These are phyloP conservation scores for Exserohilum turcica DNA, from an alignment of 2,329 filamentous ascomycete species.

Conservation along the genomic window DNA sequence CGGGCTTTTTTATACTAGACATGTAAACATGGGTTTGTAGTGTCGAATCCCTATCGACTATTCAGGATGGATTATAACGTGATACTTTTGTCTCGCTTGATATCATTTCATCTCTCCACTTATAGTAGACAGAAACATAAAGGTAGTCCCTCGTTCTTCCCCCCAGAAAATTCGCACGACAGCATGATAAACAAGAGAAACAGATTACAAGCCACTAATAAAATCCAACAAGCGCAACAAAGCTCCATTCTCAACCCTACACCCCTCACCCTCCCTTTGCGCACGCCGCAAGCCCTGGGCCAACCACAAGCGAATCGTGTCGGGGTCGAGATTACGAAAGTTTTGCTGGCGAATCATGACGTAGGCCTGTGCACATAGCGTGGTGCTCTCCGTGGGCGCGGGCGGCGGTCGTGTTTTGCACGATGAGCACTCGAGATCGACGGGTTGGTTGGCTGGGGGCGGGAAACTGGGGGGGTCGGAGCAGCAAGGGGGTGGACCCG, in stretches of 20 bases:
- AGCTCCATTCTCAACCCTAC: conserved; percentile 43
- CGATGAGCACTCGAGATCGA: conserved; percentile 33
- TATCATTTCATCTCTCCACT: too few species aligned
- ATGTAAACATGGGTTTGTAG: too few species aligned
- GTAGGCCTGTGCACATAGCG: conserved; percentile 43
- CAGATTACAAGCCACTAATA: conserved; percentile 36
- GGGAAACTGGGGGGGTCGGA: conserved; percentile 14
- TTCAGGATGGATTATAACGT: too few species aligned
- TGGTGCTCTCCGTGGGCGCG: conserved; percentile 38
- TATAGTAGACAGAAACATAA: too few species aligned
- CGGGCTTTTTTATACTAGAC: too few species aligned
- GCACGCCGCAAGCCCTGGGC: conserved; percentile 38
- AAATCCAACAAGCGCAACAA: conserved; percentile 43
- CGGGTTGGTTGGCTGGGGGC: neutral
- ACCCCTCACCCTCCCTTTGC: conserved; percentile 38
- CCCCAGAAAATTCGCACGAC: neutral
- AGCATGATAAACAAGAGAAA: neutral
- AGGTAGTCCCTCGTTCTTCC: neutral
- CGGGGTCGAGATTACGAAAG: conserved; percentile 38
- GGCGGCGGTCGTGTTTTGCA: conserved; percentile 36
- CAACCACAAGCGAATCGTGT: conserved; percentile 40
- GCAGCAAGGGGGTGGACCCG: conserved; percentile 37
- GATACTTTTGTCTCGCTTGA: too few species aligned
- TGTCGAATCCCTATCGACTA: too few species aligned
- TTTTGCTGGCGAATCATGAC: conserved; percentile 44